Percentiles rank a stretch among this genome's conserved stretches.
Evolutionary conservation across 148 eudicot species (phyloP).

Genomic region (Hydrangea macrophylla): DNA sequence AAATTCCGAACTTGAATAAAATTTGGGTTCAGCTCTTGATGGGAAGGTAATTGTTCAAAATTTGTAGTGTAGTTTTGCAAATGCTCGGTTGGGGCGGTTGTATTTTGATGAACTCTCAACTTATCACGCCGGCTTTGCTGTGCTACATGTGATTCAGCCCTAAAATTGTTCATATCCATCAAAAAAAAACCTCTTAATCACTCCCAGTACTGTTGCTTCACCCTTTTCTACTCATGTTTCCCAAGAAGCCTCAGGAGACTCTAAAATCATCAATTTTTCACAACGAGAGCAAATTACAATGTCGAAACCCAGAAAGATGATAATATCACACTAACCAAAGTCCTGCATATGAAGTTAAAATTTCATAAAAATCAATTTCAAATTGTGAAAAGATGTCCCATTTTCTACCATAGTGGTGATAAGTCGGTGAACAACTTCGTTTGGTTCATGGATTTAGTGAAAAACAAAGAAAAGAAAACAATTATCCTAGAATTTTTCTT

Average conservation of each 20-base stretch:
- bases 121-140: conserved; percentile 39
- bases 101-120: conserved; percentile 31
- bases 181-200: not conserved
- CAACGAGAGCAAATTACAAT: not conserved
- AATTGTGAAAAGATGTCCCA: too few relatives aligned
- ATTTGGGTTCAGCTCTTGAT: conserved; percentile 5
- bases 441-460: too few relatives aligned
- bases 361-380: not conserved
- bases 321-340: not conserved
- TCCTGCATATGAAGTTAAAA: not conserved
- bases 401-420: too few relatives aligned
- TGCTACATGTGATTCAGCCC: conserved; percentile 32
- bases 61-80: conserved; percentile 9
- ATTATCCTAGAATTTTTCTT: too few relatives aligned
- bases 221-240: not conserved
- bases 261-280: not conserved
- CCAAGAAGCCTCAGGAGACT: not conserved
- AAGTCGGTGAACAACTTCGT: too few relatives aligned
- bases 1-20: conserved; percentile 14
- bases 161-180: conserved; percentile 37
- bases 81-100: conserved; percentile 8
- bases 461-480: too few relatives aligned
- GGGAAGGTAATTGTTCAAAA: conserved; percentile 12
- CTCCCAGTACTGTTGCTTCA: not conserved
- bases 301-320: not conserved